phyloP scores from a whole-genome alignment of 768 basidiomycete species.

The Chalciporus sphaerocephalus region DNA sequence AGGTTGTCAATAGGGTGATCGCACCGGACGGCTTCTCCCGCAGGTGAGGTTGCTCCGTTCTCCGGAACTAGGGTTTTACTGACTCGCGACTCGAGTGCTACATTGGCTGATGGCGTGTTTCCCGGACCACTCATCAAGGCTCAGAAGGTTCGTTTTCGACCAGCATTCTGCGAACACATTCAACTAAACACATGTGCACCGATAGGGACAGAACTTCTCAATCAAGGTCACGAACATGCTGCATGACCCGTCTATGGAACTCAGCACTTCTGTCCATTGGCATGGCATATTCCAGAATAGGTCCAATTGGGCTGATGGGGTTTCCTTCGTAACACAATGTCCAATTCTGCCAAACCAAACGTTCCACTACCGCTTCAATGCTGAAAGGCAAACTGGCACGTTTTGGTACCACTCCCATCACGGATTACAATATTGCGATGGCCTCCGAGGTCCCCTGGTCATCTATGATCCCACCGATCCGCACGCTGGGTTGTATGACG shows the following conservation, averaged over 20 bases:
- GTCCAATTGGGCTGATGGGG: constrained; percentile 37
- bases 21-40: constrained; percentile 47
- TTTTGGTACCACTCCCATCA: constrained; percentile 49
- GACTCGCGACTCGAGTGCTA: constrained; percentile 28
- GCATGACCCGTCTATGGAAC: constrained; percentile 31
- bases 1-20: constrained; percentile 41
- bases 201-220: constrained; percentile 32
- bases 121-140: constrained; percentile 47
- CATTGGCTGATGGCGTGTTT: constrained; percentile 43
- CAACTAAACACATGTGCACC: constrained; percentile 2
- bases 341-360: constrained; percentile 38
- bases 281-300: constrained; percentile 33
- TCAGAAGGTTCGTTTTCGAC: constrained; percentile 32
- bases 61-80: background rate
- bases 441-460: constrained; percentile 39
- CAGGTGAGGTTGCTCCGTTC: constrained; percentile 26
- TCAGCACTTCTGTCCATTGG: constrained; percentile 35
- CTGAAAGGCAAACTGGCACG: constrained; percentile 38
- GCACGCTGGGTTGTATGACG: constrained; percentile 37
- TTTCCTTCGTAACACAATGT: constrained; percentile 43
- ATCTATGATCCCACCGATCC: constrained; percentile 48
- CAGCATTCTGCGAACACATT: background rate
- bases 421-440: constrained; percentile 38
- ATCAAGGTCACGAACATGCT: constrained; percentile 37
- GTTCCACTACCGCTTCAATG: constrained; percentile 41